phyloP scores from a whole-genome alignment of 495 filamentous ascomycete genomes.

The Daldinia loculata region DNA sequence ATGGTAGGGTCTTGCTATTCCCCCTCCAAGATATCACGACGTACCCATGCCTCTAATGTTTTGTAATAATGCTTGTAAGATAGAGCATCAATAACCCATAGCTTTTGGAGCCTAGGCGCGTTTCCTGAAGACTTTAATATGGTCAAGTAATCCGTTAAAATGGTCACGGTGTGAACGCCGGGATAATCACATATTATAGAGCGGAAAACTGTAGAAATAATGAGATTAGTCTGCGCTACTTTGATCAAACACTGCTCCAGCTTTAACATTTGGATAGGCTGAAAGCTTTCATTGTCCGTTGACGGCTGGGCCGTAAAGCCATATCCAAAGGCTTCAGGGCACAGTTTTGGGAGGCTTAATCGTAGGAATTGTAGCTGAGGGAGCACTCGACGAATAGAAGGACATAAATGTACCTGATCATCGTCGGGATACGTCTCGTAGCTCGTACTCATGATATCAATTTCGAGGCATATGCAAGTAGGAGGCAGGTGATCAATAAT shows the following conservation, averaged over 20 bases:
- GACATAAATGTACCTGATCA: constrained; percentile 1
- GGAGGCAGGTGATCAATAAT: constrained; percentile 4
- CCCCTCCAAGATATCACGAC: constrained; percentile 4
- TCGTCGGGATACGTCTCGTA: neutral
- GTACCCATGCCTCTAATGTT: neutral
- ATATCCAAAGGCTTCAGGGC: constrained; percentile 8
- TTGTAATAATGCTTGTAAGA: neutral
- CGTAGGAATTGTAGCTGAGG: constrained; percentile 12
- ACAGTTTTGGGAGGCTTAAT: neutral
- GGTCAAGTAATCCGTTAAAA: neutral
- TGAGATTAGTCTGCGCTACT: neutral
- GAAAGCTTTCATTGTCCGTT: neutral
- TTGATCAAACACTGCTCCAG: constrained; percentile 9
- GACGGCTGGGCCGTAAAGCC: neutral
- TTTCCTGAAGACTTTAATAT: neutral
- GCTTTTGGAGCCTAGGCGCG: neutral
- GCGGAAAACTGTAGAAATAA: neutral
- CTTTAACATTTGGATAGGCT: neutral
- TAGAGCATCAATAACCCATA: constrained; percentile 6
- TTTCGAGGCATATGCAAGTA: constrained; percentile 1
- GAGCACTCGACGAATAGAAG: constrained; percentile 3
- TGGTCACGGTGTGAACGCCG: neutral
- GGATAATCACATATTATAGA: neutral
- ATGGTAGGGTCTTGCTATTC: neutral
- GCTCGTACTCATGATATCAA: neutral